These are phyloP conservation scores for Dysphania ambrosioides DNA, from an alignment of 148 eudicot genomes.

Conservation along the genomic window DNA sequence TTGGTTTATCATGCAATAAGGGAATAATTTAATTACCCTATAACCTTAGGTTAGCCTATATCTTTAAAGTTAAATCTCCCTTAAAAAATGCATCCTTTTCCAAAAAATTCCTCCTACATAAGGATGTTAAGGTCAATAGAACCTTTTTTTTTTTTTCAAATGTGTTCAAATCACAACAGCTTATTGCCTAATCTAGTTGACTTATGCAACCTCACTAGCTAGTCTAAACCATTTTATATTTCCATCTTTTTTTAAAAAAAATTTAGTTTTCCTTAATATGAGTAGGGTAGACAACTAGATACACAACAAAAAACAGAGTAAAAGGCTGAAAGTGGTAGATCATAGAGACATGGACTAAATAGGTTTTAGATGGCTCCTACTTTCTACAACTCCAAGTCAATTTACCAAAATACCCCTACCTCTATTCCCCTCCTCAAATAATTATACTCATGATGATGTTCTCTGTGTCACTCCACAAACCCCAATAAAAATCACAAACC, in stretches of 20 bases:
- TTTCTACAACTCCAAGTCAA: slow-evolving; percentile 6
- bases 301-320: background rate
- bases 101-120: background rate
- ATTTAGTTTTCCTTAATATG: too few species aligned
- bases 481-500: slow-evolving; percentile 21
- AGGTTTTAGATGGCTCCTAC: slow-evolving; percentile 11
- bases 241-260: too few species aligned
- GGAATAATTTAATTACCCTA: too few species aligned
- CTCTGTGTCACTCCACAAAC: slow-evolving; percentile 28
- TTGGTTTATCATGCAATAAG: too few species aligned
- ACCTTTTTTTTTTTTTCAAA: slow-evolving; percentile 1
- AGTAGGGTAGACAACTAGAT: too few species aligned
- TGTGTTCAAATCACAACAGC: background rate
- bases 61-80: background rate
- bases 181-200: slow-evolving; percentile 15
- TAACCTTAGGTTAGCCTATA: background rate
- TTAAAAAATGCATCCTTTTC: background rate
- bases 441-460: slow-evolving; percentile 37
- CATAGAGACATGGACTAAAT: too few species aligned
- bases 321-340: background rate
- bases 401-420: slow-evolving; percentile 18
- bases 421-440: slow-evolving; percentile 31
- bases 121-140: background rate
- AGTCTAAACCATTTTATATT: background rate
- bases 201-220: background rate